phyloP scores from a whole-genome alignment of 202 grass and related monocot genomes.

The Bolboschoenoplectus hybrid region DNA sequence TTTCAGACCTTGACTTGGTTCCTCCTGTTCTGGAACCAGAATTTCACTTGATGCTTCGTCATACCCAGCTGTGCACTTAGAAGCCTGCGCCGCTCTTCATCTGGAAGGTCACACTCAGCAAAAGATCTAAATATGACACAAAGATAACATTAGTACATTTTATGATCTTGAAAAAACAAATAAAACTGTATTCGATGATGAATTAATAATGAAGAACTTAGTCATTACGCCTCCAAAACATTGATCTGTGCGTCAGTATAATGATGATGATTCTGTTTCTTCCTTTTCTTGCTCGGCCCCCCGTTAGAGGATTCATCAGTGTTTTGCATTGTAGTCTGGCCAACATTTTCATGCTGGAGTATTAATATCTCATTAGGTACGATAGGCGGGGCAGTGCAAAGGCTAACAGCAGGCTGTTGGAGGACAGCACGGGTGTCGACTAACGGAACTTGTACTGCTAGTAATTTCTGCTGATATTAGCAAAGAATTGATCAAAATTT shows the following conservation, averaged over 20 bases:
- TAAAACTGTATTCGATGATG: background rate
- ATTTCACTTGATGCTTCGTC: background rate
- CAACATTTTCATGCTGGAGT: background rate
- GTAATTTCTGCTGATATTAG: background rate
- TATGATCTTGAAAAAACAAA: background rate
- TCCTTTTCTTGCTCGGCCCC: background rate
- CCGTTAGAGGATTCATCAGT: background rate
- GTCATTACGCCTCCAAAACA: background rate
- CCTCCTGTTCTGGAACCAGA: background rate
- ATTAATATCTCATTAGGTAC: background rate
- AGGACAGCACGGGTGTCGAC: background rate
- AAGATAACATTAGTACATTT: background rate
- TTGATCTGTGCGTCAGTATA: background rate
- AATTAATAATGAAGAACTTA: background rate
- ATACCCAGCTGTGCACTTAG: background rate
- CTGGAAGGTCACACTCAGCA: background rate
- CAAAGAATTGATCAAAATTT: no score
- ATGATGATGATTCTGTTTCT: background rate
- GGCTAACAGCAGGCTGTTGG: no score
- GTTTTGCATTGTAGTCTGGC: background rate
- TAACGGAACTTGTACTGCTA: background rate
- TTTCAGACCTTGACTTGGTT: background rate
- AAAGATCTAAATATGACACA: background rate
- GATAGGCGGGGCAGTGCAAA: background rate
- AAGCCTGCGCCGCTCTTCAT: background rate